Evolutionary conservation across 225 moss, liverwort and hornwort genomes (phyloP), one percentile per base, ranked within the genome.

Genomic region (Polytrichum formosum): DNA sequence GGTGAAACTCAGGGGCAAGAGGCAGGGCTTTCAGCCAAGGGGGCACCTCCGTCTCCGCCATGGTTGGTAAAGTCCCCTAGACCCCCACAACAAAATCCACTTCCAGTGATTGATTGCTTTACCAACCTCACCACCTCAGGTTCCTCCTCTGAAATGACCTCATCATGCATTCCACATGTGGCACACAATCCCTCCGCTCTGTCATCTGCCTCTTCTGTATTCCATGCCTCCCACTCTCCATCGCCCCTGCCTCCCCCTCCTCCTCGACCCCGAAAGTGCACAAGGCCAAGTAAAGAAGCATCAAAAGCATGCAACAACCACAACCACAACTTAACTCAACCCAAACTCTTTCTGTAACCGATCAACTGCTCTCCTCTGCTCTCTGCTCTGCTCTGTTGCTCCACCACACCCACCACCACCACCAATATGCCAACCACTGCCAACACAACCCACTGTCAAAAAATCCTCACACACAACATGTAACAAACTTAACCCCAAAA

Each of bases 1-100:
- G 95, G 68, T 88, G 87, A 76, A 75, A 96, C 88, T 96, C 95
- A 33, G 95, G 95, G n/a, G 93, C 95, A 55, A 83, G 83, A 66
- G 93, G 79, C 65, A 96, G 79, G 71, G 83, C 81, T 70, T 77
- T 88, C 75, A 96, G 82, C 95, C 95, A 96, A 61, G 80, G 61
- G 20, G 91, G 86, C 55, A 85, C 86, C 67, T 90, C 90, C 70
- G 74, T 83, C 65, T 90, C 91, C 73, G 70, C 88, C 92, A 88
- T 91, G 80, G 79, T 70, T 62, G 62, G 6, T 69, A 61, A 77
- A 80, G 76, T 64, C 80, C 80, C 80, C 80, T 68, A 77, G 77
- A 80, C 80, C 80, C 65, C 60, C 26, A 56, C 56, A 74, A 58
- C 66, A 62, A 69, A 61, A 26, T 66, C 31, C 71, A n/a, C 67